phyloP scores from a whole-genome alignment of 148 eudicot species.

The Vaccinium myrtillus region DNA sequence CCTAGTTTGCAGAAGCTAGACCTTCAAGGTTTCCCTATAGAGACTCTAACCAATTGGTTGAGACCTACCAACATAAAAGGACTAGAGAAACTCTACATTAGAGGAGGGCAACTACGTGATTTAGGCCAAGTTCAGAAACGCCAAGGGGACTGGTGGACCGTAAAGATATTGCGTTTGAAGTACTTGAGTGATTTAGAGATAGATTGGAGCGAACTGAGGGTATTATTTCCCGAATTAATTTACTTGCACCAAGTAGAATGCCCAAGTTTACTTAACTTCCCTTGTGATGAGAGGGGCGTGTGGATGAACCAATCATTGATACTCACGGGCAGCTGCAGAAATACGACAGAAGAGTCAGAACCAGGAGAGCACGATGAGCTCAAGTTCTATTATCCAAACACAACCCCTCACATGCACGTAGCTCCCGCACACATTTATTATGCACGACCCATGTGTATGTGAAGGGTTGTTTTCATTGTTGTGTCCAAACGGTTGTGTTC shows the following conservation, averaged over 20 bases:
- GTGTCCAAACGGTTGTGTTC: no score
- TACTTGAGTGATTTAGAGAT: background rate
- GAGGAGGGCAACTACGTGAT: constrained; percentile 36
- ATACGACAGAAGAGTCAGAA: no score
- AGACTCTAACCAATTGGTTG: constrained; percentile 18
- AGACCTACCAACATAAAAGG: background rate
- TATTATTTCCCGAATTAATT: background rate
- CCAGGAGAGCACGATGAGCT: no score
- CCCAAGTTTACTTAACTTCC: constrained; percentile 22
- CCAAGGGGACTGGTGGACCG: constrained; percentile 13
- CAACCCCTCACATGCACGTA: no score
- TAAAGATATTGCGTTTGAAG: constrained; percentile 25
- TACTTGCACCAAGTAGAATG: constrained; percentile 32
- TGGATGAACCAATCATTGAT: constrained; percentile 12
- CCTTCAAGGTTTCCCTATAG: constrained; percentile 29
- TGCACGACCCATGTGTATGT: no score
- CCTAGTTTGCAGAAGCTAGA: constrained; percentile 34
- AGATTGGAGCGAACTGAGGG: background rate
- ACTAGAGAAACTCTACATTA: constrained; percentile 41
- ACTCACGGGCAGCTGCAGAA: no score
- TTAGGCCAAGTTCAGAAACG: constrained; percentile 12
- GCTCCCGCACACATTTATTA: no score
- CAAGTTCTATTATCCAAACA: no score
- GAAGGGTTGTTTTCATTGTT: no score
- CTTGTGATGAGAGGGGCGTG: constrained; percentile 28